Percentiles rank a stretch among this genome's conserved stretches.
Conservation (phyloP, 129 eudicot species). For the Escallonia herrerae region DNA sequence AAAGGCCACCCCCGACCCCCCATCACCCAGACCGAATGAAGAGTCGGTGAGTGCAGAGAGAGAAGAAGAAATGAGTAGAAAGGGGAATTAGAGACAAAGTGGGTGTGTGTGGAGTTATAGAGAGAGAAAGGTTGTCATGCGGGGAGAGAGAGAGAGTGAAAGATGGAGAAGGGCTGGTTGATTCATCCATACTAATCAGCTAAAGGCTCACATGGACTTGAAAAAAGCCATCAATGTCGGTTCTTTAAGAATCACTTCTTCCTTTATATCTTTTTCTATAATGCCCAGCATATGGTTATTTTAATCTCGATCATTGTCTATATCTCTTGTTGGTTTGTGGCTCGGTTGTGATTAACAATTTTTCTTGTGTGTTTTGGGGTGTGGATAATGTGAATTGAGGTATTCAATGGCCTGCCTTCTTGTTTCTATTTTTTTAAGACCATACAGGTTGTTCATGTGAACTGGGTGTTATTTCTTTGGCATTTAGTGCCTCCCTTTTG, state of each 20-base stretch:
- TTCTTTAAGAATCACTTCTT: constrained; percentile 10
- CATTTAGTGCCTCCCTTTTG: too few species aligned
- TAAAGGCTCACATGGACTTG: neutral
- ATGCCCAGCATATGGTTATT: neutral
- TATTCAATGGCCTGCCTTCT: too few species aligned
- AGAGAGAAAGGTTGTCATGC: neutral
- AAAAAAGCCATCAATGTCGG: constrained; percentile 48
- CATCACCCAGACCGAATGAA: constrained; percentile 13
- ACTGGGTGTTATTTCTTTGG: too few species aligned
- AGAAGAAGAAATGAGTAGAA: neutral
- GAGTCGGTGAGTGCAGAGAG: constrained; percentile 23
- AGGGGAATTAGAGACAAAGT: too few species aligned
- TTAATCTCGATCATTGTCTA: neutral
- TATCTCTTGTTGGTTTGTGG: neutral
- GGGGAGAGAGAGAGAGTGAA: constrained; percentile 15
- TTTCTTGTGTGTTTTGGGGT: neutral
- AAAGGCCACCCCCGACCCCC: constrained; percentile 30
- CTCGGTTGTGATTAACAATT: neutral
- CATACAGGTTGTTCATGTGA: too few species aligned
- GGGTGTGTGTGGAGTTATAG: too few species aligned
- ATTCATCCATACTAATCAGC: neutral
- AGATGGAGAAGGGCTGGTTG: neutral
- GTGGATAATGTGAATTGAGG: neutral
- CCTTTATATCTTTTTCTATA: neutral
- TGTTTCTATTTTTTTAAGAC: too few species aligned